phyloP scores from a whole-genome alignment of 352 stramenopile genomes.

The Pythium volutum region DNA sequence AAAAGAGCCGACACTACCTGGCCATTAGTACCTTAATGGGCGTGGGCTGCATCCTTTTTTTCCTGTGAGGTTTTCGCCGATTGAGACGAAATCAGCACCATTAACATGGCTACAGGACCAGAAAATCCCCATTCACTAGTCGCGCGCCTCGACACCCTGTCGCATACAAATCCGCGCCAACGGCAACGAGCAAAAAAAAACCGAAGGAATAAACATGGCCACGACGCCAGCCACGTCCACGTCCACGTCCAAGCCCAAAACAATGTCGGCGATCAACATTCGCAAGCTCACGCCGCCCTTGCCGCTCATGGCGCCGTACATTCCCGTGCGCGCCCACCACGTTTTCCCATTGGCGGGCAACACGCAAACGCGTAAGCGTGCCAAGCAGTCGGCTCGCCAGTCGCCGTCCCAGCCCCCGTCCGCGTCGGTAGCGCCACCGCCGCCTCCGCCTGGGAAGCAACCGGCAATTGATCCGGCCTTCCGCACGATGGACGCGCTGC shows the following conservation, averaged over 20 bases:
- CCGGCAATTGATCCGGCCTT: background rate
- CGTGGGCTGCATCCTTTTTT: too few relatives aligned
- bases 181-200: too few relatives aligned
- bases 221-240: background rate
- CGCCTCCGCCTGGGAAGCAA: too few relatives aligned
- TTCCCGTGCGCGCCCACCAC: background rate
- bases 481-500: background rate
- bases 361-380: background rate
- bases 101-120: background rate
- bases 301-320: background rate
- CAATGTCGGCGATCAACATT: background rate
- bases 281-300: background rate
- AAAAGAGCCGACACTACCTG: too few relatives aligned
- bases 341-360: too few relatives aligned
- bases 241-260: background rate
- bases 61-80: too few relatives aligned
- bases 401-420: too few relatives aligned
- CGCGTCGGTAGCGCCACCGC: too few relatives aligned
- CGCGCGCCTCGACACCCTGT: background rate
- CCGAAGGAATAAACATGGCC: too few relatives aligned
- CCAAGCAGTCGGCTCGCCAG: too few relatives aligned
- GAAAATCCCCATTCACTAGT: background rate
- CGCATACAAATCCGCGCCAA: background rate
- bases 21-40: too few relatives aligned
- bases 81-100: too few relatives aligned